Conservation (phyloP, 345 rosid genomes). For the Clarkia xantiana region DNA sequence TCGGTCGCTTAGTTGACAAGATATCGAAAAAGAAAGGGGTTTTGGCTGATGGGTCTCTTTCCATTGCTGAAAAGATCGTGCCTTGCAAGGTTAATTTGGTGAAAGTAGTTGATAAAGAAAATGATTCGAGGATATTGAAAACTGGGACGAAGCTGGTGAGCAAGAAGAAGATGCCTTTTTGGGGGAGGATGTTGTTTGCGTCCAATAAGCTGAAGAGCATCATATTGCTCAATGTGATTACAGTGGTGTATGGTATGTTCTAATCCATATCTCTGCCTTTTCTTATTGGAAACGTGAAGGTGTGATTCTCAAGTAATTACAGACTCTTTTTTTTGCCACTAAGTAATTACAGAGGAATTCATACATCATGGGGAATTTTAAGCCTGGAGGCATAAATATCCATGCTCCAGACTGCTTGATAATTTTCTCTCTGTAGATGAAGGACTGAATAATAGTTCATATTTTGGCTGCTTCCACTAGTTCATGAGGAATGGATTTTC, state of each 20-base stretch:
- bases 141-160: no score
- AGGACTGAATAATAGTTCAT: no score
- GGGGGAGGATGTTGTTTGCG: slow-evolving; percentile 19
- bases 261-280: not conserved
- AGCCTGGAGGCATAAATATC: no score
- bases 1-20: not conserved
- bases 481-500: no score
- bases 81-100: slow-evolving; percentile 9
- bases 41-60: slow-evolving; percentile 8
- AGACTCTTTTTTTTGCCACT: no score
- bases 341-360: no score
- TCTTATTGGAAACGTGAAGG: no score
- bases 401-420: no score
- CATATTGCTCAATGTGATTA: slow-evolving; percentile 36
- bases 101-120: not conserved
- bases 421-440: no score
- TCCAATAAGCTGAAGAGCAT: slow-evolving; percentile 39
- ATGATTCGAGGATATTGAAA: not conserved
- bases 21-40: not conserved
- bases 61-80: slow-evolving; percentile 19
- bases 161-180: slow-evolving; percentile 1
- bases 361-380: no score
- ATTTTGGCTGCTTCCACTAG: no score
- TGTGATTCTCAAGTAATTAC: no score
- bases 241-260: slow-evolving; percentile 36